Conservation (phyloP, 2,329 filamentous ascomycete species). For the Botrytis tulipae region DNA sequence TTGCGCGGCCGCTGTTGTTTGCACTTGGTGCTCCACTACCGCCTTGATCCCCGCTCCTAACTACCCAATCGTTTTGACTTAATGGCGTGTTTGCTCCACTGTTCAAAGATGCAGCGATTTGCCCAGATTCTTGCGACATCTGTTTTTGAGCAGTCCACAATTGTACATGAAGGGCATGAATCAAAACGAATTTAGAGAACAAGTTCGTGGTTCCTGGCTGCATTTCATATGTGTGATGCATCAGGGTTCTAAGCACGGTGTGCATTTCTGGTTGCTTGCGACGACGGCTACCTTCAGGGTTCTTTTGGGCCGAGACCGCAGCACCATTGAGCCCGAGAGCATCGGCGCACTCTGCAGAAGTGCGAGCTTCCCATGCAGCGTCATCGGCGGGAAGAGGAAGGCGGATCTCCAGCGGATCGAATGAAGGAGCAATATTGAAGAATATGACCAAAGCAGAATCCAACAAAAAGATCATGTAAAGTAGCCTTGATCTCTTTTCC, state of each 20-base stretch:
- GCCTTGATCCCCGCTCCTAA: constrained; percentile 43
- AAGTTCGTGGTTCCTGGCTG: constrained; percentile 66
- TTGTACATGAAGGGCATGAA: constrained; percentile 65
- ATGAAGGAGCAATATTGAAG: constrained; percentile 64
- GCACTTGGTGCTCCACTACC: constrained; percentile 45
- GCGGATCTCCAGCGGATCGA: constrained; percentile 62
- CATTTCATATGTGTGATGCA: constrained; percentile 58
- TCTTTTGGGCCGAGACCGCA: constrained; percentile 52
- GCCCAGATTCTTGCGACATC: constrained; percentile 37
- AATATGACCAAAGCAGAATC: constrained; percentile 67
- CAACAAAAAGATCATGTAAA: constrained; percentile 63
- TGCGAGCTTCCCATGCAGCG: constrained; percentile 68
- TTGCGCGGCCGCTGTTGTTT: constrained; percentile 47
- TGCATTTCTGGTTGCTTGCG: constrained; percentile 64
- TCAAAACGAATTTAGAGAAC: constrained; percentile 71
- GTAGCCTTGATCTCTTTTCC: constrained; percentile 63
- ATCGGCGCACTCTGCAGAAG: constrained; percentile 58
- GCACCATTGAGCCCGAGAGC: constrained; percentile 63
- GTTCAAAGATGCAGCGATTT: constrained; percentile 23
- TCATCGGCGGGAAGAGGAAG: constrained; percentile 72
- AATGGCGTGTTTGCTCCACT: constrained; percentile 56
- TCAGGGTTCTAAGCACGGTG: constrained; percentile 58
- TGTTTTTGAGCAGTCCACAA: constrained; percentile 53
- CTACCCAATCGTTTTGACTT: constrained; percentile 58
- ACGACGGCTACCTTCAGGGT: constrained; percentile 61